Evolutionary conservation across 1,139 yeast species (phyloP), one percentile per base, ranked within the genome.

Genomic region (Hyphopichia wangnamkhiaoensis): DNA sequence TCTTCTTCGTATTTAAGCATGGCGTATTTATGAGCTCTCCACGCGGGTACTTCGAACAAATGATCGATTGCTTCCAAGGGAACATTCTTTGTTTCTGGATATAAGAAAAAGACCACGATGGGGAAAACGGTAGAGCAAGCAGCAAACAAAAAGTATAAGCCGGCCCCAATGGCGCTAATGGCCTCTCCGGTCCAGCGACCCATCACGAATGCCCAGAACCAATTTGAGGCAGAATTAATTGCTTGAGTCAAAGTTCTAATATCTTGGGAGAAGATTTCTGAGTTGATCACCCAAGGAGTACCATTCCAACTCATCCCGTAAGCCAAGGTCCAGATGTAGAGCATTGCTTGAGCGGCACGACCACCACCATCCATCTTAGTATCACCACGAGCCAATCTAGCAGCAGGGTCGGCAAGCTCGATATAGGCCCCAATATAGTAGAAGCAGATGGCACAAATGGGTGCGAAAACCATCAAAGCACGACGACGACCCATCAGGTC

Each of bases 201-300:
- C 63, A 72, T 67, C 35, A 73, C 63, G 48, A 74, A 74, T 1
- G 76, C 76, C 70, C 76, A 71, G 43, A 72, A 65, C 79, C 79
- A 74, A 41, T 72, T 70, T 27, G 70, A 59, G 5, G 74, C 59
- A 0, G 77, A 71, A 44, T 71, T 71, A 33, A 72, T 56, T n/a
- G 75, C 66, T 46, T 69, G 71, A 4, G 71, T 65, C 12, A 70
- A 62, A 10, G 68, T 65, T 46, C 77, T 56, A 28, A 71, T 63
- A 29, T 68, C 67, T 38, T 64, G 66, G 14, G 71, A 67, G 49
- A 70, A 73, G 5, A 72, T 64, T 43, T 74, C 79, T 4, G 76
- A 62, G 47, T 72, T 68, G 24, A 68, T 67, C 28, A 75, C 75
- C 66, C 76, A 72, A 8, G 76, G 76, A 1, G 76, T 74, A 28